A percentile compares a stretch with the other conserved stretches of the same genome.
phyloP scores from a whole-genome alignment of 352 stramenopile species.

The Phytophthora litchii region DNA sequence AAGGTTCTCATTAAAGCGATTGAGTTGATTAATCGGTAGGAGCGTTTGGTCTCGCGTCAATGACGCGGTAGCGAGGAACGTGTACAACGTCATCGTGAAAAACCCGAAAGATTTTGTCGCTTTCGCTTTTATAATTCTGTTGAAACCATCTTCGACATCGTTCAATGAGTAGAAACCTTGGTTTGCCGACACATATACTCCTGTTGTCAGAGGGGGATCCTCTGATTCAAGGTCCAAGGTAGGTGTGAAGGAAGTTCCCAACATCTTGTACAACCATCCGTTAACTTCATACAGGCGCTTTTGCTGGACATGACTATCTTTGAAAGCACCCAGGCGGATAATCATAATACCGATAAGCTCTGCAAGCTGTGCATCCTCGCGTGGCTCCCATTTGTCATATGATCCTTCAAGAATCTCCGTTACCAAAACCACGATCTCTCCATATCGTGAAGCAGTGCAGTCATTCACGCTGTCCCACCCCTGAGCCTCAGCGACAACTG shows the following conservation, averaged over 20 bases:
- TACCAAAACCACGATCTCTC: constrained; percentile 11
- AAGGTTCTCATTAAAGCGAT: constrained; percentile 17
- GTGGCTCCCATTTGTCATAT: constrained; percentile 22
- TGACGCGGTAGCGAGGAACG: constrained; percentile 9
- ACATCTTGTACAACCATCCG: constrained; percentile 22
- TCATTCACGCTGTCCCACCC: constrained; percentile 17
- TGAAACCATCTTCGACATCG: constrained; percentile 18
- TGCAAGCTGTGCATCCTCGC: constrained; percentile 12
- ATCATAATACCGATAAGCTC: constrained; percentile 16
- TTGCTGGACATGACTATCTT: constrained; percentile 14
- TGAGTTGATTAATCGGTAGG: constrained; percentile 4
- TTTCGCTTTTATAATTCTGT: constrained; percentile 10
- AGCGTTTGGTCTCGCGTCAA: constrained; percentile 9
- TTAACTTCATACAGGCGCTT: constrained; percentile 10
- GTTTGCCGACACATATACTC: constrained; percentile 5
- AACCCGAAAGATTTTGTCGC: constrained; percentile 12
- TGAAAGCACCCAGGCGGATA: constrained; percentile 14
- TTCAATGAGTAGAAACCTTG: constrained; percentile 10
- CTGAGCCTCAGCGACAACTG: constrained; percentile 1
- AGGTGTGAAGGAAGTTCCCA: constrained; percentile 11
- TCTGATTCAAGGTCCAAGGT: constrained; percentile 10
- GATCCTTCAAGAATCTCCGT: constrained; percentile 12
- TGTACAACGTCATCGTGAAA: constrained; percentile 10
- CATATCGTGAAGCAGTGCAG: constrained; percentile 8
- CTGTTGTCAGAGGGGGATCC: not conserved